Conservation (phyloP, 495 filamentous ascomycete genomes). For the Podospora bellae-mahoneyi region DNA sequence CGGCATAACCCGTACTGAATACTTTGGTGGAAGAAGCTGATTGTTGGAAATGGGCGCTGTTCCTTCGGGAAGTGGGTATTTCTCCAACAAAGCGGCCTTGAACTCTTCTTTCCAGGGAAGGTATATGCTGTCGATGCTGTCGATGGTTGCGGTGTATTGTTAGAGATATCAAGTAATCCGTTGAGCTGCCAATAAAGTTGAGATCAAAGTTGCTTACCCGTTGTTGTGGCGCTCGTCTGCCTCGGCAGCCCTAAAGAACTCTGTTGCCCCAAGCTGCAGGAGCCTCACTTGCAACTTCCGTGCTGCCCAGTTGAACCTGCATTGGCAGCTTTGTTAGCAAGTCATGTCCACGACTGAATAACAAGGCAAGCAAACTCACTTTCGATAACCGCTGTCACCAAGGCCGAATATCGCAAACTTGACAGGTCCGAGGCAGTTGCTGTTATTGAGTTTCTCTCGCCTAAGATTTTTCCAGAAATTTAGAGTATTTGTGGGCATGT, state of each 20-base stretch:
- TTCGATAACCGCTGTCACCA: constrained; percentile 90
- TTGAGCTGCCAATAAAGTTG: neutral
- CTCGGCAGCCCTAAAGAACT: constrained; percentile 74
- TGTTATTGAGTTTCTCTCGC: constrained; percentile 68
- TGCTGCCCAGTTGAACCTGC: constrained; percentile 87
- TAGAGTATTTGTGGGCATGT: constrained; percentile 75
- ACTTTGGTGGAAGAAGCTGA: constrained; percentile 74
- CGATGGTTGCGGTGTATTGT: neutral
- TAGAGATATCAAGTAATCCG: neutral
- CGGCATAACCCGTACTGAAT: constrained; percentile 54
- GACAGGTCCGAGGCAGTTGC: constrained; percentile 62
- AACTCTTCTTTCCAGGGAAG: constrained; percentile 72
- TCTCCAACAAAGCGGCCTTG: constrained; percentile 57
- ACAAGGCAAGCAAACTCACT: constrained; percentile 46
- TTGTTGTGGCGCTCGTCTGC: constrained; percentile 90
- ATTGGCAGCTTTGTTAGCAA: neutral
- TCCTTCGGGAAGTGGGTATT: constrained; percentile 65
- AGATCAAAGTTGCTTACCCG: constrained; percentile 56
- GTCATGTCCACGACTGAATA: neutral
- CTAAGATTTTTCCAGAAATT: constrained; percentile 83
- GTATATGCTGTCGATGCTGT: constrained; percentile 70
- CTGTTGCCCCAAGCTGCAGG: constrained; percentile 76
- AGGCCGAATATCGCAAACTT: constrained; percentile 84
- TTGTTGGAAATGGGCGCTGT: constrained; percentile 70
- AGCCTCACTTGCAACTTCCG: constrained; percentile 84